Base-by-base conservation (phyloP, 2,329 filamentous ascomycete genomes). In the Chaetomium sp. region DNA sequence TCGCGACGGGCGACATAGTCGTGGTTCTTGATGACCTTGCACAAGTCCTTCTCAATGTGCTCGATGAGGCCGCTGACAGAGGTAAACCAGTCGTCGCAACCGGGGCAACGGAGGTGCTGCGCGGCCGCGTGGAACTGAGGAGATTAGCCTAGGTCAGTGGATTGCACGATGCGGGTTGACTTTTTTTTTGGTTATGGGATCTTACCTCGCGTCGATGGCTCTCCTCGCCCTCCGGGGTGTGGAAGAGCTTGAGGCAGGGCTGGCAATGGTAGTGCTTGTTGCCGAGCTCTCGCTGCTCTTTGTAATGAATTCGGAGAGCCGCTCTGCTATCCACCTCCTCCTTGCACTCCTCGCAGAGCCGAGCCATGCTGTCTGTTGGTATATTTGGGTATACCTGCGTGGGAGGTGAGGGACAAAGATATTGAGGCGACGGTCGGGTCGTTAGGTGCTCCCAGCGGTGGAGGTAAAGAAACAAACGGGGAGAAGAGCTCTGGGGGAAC, bases 11-110 rank as follows among this genome's bases (percentile, higher is more conserved):
- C 56, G 7, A 70, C 67, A 10, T 79, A 57, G 1, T 69, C 59
- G 0, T 58, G 54, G 41, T 63, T 64, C 33, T 60, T 65, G 55
- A 81, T 70, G 0, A 40, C 51, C 1, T 55, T 34, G 58, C 79
- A 82, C 1, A 69, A 53, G 32, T 68, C 63, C 2, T 60, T 59
- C 63, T 81, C 77, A 3, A 81, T 68, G 49, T 82, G 79, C 0
- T 56, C 40, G 52, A 80, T 70, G 38, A 79, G 70, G 0, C 50
- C 59, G 0, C 70, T 67, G 0, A 74, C 66, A 1, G 69, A 67
- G 0, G 36, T 47, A 54, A 78, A 80, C 0, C 65, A 65, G 1
- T 61, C 56, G 0, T 62, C 50, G 56, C 79, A 82, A 33, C 74
- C 78, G 1, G 77, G 76, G 48, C 79, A 82, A 2, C 59, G 47